Evolutionary conservation across 2,329 filamentous ascomycete genomes (phyloP), one percentile per base, ranked within the genome.

Genomic region (Coniochaeta hoffmannii): DNA sequence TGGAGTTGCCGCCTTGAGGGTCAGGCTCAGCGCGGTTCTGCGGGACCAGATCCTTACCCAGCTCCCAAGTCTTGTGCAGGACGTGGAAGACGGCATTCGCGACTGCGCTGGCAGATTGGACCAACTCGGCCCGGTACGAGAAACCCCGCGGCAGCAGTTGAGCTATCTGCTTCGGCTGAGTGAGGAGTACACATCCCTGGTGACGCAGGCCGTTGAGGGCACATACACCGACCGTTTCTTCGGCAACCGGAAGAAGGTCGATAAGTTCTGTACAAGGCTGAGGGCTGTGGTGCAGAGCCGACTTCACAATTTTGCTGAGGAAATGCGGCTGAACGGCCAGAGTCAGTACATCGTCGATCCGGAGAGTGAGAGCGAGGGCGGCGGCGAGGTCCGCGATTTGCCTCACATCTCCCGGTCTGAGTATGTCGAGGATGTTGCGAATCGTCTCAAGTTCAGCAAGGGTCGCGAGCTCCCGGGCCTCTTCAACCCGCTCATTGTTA

Each of bases 381-480:
- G 30, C 30, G 12, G 30, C 30, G 30, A 54, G 41, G 31, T 51
- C 46, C 8, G 35, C 2, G 28, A 46, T 28, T 53, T 50, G 26
- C 46, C 52, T 35, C 19, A 28, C 2, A 61, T 63, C 26, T 58
- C 57, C 9, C 57, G 57, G 3, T 56, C 52, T 4, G 52, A 74
- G 17, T 77, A 71, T 52, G 62, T 80, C 12, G 52, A 66, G 0
- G 69, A 74, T 57, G 73, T 79, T 7, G 54, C 68, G 38, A 44
- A 69, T 0, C 66, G 70, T 2, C 62, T 81, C 15, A 60, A 65
- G 46, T 67, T 65, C 30, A 73, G 64, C 11, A 73, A 74, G 32
- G 83, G 80, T 1, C 68, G 76, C 5, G 85, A 88, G 62, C 67
- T 88, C 0, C 80, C 81, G 0, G 82, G 84, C 0, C 81, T 73